phyloP scores from a whole-genome alignment of 2,329 filamentous ascomycete genomes.

The Penicillium sp. region DNA sequence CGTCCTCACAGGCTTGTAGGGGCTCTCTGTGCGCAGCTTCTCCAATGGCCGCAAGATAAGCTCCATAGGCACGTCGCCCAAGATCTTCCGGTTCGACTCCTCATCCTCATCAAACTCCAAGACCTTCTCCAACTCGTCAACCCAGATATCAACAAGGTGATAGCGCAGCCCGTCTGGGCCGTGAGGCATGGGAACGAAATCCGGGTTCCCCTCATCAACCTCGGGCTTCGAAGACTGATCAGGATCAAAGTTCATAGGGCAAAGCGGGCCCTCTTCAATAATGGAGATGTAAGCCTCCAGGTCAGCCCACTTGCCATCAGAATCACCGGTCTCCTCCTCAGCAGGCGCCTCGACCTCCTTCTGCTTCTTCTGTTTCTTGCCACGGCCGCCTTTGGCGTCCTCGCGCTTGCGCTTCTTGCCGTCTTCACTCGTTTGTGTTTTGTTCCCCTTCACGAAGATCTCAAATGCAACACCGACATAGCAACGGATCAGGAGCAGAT shows the following conservation, averaged over 20 bases:
- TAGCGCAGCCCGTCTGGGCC: slow-evolving; percentile 81
- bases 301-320: slow-evolving; percentile 30
- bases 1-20: slow-evolving; percentile 68
- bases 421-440: slow-evolving; percentile 10
- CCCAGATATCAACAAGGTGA: slow-evolving; percentile 86
- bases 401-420: slow-evolving; percentile 34
- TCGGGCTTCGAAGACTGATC: slow-evolving; percentile 23
- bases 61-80: slow-evolving; percentile 40
- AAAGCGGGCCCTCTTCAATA: slow-evolving; percentile 41
- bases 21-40: slow-evolving; percentile 50
- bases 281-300: slow-evolving; percentile 40
- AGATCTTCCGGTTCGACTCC: slow-evolving; percentile 33
- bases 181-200: slow-evolving; percentile 46
- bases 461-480: slow-evolving; percentile 71
- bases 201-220: slow-evolving; percentile 25
- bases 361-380: slow-evolving; percentile 31
- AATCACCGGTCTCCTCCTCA: slow-evolving; percentile 16
- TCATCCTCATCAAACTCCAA: slow-evolving; percentile 51
- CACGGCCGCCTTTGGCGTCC: slow-evolving; percentile 24
- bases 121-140: slow-evolving; percentile 80
- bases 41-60: slow-evolving; percentile 46
- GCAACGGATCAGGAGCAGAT: slow-evolving; percentile 76
- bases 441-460: slow-evolving; percentile 35
- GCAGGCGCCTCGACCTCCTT: slow-evolving; percentile 18
- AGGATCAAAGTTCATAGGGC: slow-evolving; percentile 40